These are phyloP conservation scores for Arthrobotrys pseudoclavata DNA, from an alignment of 2,329 filamentous ascomycete genomes.

Conservation along the genomic window DNA sequence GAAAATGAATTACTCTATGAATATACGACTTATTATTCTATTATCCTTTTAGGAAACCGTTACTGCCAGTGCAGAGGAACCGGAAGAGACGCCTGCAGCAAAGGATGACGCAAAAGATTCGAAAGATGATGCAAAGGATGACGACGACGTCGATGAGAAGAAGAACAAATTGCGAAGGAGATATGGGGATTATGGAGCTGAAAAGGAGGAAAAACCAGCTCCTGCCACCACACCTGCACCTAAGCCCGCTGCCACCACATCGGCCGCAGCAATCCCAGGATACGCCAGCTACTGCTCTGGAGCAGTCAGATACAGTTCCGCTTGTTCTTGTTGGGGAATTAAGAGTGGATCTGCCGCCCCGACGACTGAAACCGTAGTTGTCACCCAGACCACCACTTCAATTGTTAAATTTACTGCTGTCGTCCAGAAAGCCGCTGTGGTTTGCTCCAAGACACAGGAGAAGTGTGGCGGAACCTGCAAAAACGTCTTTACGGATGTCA, in stretches of 20 bases:
- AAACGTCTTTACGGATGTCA: conserved; percentile 35
- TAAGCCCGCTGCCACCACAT: conserved; percentile 1
- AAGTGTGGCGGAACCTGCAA: conserved; percentile 41
- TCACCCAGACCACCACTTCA: conserved; percentile 58
- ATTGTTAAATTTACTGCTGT: conserved; percentile 3
- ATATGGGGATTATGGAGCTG: neutral
- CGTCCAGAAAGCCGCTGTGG: neutral
- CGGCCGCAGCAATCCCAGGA: conserved; percentile 15
- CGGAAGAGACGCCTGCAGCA: conserved; percentile 4
- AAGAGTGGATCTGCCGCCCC: conserved; percentile 9
- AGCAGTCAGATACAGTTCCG: conserved; percentile 38
- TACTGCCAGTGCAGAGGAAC: neutral
- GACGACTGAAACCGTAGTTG: conserved; percentile 26
- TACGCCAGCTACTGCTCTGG: conserved; percentile 32
- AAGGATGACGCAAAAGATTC: neutral
- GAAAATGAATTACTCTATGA: neutral
- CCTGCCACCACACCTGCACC: neutral
- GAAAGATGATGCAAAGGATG: too few relatives aligned
- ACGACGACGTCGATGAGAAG: neutral
- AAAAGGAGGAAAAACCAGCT: conserved; percentile 14
- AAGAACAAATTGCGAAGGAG: conserved; percentile 13
- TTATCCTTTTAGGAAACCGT: neutral
- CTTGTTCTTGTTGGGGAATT: conserved; percentile 52
- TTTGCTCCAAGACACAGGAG: conserved; percentile 22
- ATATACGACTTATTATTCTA: neutral